These are phyloP conservation scores for Trichocomaceae sp. DNA, from an alignment of 2,329 filamentous ascomycete species.

Conservation along the genomic window DNA sequence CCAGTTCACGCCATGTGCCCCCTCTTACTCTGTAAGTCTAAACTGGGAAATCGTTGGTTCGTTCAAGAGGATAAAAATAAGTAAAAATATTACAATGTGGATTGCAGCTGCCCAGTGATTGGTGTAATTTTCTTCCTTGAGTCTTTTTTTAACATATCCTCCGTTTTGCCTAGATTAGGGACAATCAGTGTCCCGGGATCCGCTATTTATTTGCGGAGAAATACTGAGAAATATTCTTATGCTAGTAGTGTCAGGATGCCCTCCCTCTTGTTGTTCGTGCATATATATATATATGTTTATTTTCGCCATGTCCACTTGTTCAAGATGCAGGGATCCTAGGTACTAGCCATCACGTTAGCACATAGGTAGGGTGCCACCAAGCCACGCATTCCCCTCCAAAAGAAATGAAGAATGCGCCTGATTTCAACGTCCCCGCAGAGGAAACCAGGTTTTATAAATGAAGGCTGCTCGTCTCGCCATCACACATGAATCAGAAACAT, in stretches of 20 bases:
- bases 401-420: constrained; percentile 6
- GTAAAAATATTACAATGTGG: no score
- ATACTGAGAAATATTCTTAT: background rate
- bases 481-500: background rate
- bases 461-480: background rate
- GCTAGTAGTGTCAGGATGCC: background rate
- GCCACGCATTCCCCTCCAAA: constrained; percentile 3
- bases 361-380: background rate
- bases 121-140: background rate
- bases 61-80: no score
- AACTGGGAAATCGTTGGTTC: no score
- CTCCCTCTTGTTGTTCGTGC: background rate
- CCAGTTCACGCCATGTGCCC: background rate
- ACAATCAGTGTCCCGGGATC: background rate
- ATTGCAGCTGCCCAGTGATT: background rate
- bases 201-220: background rate
- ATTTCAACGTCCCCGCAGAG: background rate
- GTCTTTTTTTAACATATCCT: background rate
- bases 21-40: background rate
- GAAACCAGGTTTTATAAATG: background rate
- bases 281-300: background rate
- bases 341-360: background rate
- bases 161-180: background rate
- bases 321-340: background rate
- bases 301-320: background rate